phyloP scores from a whole-genome alignment of 257 asterid species.

The Verbena officinalis region DNA sequence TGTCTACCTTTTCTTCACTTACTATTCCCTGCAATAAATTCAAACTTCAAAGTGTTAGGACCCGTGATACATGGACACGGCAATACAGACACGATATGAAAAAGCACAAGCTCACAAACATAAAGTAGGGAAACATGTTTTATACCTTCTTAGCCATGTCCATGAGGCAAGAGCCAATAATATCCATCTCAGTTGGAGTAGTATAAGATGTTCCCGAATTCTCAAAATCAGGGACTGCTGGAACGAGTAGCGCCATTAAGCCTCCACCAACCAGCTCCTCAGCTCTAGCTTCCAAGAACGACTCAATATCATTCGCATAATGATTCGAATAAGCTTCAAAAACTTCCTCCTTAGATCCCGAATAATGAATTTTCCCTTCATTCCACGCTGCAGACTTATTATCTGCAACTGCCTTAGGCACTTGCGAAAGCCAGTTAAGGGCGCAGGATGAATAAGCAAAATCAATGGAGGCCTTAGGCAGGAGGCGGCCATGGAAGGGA shows the following conservation, averaged over 20 bases:
- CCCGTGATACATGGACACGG: too few species aligned
- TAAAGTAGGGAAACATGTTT: not conserved
- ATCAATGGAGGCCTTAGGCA: slow-evolving; percentile 47
- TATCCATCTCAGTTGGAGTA: slow-evolving; percentile 28
- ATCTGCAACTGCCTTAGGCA: slow-evolving; percentile 46
- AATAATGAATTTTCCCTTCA: slow-evolving; percentile 38
- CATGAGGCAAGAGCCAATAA: slow-evolving; percentile 43
- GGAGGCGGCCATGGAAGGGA: slow-evolving; percentile 43
- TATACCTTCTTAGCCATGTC: slow-evolving; percentile 61
- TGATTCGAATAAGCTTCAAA: slow-evolving; percentile 43
- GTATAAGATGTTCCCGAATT: slow-evolving; percentile 25
- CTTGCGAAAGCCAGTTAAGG: slow-evolving; percentile 48
- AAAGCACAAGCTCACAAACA: not conserved
- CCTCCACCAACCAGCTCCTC: slow-evolving; percentile 50
- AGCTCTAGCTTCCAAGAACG: slow-evolving; percentile 52
- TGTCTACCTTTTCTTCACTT: slow-evolving; percentile 40
- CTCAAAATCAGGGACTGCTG: slow-evolving; percentile 37
- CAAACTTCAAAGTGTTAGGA: not conserved
- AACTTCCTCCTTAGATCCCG: slow-evolving; percentile 36
- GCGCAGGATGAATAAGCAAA: slow-evolving; percentile 50
- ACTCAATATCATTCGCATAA: slow-evolving; percentile 34
- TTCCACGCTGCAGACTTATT: slow-evolving; percentile 41
- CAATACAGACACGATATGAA: too few species aligned
- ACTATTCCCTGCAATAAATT: slow-evolving; percentile 42
- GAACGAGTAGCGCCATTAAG: slow-evolving; percentile 50